Conservation (phyloP, 2,329 filamentous ascomycete species). For the Hymenoscyphus albidus region DNA sequence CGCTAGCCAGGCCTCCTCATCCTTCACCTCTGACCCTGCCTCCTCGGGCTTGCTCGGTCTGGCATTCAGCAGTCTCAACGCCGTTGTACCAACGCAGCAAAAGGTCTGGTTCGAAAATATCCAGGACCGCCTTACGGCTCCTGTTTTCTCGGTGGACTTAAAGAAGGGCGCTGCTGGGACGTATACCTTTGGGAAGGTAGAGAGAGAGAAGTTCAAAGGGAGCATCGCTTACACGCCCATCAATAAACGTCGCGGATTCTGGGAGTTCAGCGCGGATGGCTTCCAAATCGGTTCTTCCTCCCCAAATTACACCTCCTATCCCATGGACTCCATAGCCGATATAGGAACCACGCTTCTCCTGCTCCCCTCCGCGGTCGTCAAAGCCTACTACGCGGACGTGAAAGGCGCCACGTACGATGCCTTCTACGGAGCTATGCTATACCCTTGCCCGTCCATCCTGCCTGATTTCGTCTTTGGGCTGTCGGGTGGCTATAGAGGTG, state of each 20-base stretch:
- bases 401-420: slow-evolving; percentile 19
- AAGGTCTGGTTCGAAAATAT: slow-evolving; percentile 23
- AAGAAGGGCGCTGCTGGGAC: slow-evolving; percentile 43
- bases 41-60: slow-evolving; percentile 60
- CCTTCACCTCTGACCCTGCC: slow-evolving; percentile 28
- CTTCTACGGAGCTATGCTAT: slow-evolving; percentile 30
- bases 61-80: slow-evolving; percentile 34
- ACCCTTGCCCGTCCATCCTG: slow-evolving; percentile 30
- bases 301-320: background rate
- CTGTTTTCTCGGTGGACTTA: slow-evolving; percentile 51
- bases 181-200: slow-evolving; percentile 53
- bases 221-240: slow-evolving; percentile 46
- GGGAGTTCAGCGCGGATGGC: slow-evolving; percentile 48
- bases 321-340: slow-evolving; percentile 30
- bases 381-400: slow-evolving; percentile 34
- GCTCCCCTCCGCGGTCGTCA: slow-evolving; percentile 31
- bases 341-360: slow-evolving; percentile 38
- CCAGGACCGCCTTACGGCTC: slow-evolving; percentile 21
- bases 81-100: slow-evolving; percentile 13
- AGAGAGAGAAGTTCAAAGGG: slow-evolving; percentile 47
- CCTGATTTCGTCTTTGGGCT: slow-evolving; percentile 34
- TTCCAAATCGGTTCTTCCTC: slow-evolving; percentile 36
- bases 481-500: slow-evolving; percentile 21
- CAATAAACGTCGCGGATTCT: slow-evolving; percentile 44
- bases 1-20: slow-evolving; percentile 19